These are phyloP conservation scores for Globisporangium cederbergense DNA, from an alignment of 352 stramenopile species.

Conservation along the genomic window DNA sequence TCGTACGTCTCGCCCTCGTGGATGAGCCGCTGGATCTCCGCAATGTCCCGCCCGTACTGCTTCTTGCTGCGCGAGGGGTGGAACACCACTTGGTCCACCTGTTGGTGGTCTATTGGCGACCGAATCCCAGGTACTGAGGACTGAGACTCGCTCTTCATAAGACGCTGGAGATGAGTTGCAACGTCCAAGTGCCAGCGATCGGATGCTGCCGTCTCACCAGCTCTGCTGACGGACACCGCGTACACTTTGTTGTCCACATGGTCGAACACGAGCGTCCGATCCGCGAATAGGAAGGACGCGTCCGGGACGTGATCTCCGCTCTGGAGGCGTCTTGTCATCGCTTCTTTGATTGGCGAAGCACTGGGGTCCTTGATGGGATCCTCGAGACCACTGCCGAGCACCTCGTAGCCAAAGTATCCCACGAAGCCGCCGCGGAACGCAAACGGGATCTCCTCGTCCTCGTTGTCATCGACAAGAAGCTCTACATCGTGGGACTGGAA, in stretches of 20 bases:
- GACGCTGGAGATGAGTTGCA: background rate
- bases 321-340: slow-evolving; percentile 22
- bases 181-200: slow-evolving; percentile 8
- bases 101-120: background rate
- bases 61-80: slow-evolving; percentile 51
- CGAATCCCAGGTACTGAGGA: background rate
- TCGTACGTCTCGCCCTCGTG: slow-evolving; percentile 94
- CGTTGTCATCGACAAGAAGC: slow-evolving; percentile 15
- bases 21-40: slow-evolving; percentile 88
- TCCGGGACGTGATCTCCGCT: slow-evolving; percentile 61
- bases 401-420: slow-evolving; percentile 87
- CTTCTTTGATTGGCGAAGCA: slow-evolving; percentile 25
- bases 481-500: slow-evolving; percentile 36
- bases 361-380: slow-evolving; percentile 16
- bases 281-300: slow-evolving; percentile 89
- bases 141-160: slow-evolving; percentile 10
- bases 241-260: slow-evolving; percentile 76
- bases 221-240: slow-evolving; percentile 44
- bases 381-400: slow-evolving; percentile 38
- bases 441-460: slow-evolving; percentile 46
- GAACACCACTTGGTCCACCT: slow-evolving; percentile 38
- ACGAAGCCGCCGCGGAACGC: slow-evolving; percentile 82
- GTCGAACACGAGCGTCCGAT: slow-evolving; percentile 89
- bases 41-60: slow-evolving; percentile 88
- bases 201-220: slow-evolving; percentile 21